Evolutionary conservation across 192 early-diverging fungal species (phyloP).

Genomic region (Cetraspora pellucida): DNA sequence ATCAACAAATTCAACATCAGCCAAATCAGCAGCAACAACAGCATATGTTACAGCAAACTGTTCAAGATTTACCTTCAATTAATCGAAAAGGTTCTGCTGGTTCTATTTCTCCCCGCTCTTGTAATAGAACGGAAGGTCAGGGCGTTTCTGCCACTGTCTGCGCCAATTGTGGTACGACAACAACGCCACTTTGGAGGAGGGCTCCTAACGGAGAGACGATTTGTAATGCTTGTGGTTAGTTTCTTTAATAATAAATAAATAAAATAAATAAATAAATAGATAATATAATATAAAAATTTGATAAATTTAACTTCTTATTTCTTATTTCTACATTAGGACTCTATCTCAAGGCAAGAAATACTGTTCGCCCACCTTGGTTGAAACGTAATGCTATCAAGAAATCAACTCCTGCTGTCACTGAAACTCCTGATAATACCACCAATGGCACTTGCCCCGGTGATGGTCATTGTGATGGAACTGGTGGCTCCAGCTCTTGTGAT

Average conservation of each 20-base stretch:
- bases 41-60: constrained; percentile 16
- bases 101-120: constrained; percentile 17
- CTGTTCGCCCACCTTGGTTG: constrained; percentile 58
- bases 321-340: constrained; percentile 39
- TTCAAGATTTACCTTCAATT: constrained; percentile 27
- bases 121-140: constrained; percentile 40
- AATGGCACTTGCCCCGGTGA: constrained; percentile 72
- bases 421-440: constrained; percentile 37
- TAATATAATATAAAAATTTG: neutral
- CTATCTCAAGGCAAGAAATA: constrained; percentile 59
- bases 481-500: constrained; percentile 69
- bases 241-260: neutral
- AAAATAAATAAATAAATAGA: neutral
- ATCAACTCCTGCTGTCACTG: constrained; percentile 13
- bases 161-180: constrained; percentile 86
- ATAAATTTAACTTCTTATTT: neutral
- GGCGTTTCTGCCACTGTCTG: constrained; percentile 62
- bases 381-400: constrained; percentile 51
- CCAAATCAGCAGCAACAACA: constrained; percentile 22
- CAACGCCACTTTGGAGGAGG: constrained; percentile 92
- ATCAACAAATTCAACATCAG: constrained; percentile 8
- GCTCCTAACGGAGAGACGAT: constrained; percentile 85
- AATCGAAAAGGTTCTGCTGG: constrained; percentile 17
- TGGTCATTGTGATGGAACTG: constrained; percentile 76
- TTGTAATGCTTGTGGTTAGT: constrained; percentile 91